Conservation (phyloP, 352 stramenopile species). For the Plasmopara muralis region DNA sequence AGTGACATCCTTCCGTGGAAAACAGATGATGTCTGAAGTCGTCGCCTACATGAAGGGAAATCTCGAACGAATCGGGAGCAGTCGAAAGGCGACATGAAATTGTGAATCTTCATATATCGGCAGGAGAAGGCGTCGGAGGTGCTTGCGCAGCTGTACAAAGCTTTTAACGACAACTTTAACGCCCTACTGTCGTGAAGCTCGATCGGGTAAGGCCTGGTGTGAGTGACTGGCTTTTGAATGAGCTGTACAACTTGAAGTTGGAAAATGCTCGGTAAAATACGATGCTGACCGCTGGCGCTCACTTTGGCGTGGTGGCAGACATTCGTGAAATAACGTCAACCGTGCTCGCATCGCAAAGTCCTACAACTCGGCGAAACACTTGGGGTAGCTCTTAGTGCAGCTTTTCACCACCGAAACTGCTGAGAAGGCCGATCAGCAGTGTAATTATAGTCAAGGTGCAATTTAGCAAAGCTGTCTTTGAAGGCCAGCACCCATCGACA, state of each 20-base stretch:
- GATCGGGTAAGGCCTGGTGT: neutral
- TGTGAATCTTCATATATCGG: neutral
- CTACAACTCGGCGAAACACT: neutral
- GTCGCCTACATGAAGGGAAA: neutral
- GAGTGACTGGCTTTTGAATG: neutral
- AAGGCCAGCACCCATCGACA: neutral
- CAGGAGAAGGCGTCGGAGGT: neutral
- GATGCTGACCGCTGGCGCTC: neutral
- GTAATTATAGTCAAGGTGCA: neutral
- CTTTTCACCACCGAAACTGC: neutral
- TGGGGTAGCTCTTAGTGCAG: neutral
- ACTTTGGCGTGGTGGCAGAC: neutral
- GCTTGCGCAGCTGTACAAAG: neutral
- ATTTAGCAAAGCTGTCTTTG: neutral
- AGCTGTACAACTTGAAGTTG: neutral
- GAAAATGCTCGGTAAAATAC: neutral
- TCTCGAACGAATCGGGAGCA: neutral
- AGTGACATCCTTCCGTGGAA: neutral
- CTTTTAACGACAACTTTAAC: neutral
- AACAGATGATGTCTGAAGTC: neutral
- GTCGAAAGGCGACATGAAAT: neutral
- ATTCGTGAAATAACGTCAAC: neutral
- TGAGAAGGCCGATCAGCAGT: neutral
- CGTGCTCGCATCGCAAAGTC: neutral
- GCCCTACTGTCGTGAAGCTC: neutral